Base-by-base conservation (phyloP, 768 basidiomycete genomes). In the Pisolithus orientalis region DNA sequence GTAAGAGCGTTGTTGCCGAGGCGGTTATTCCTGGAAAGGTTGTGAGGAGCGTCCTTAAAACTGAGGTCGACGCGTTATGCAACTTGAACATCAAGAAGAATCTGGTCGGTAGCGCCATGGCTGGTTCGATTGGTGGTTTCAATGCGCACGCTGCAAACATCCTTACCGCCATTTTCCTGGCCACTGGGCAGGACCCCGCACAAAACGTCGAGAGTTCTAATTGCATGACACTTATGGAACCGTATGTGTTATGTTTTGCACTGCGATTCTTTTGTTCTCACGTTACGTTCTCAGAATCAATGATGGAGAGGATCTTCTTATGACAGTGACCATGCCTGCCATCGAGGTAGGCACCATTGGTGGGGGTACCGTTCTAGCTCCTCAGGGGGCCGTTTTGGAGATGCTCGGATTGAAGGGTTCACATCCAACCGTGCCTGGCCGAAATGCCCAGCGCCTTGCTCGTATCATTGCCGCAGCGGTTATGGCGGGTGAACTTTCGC, bases 131-230 rank as follows among this genome's bases (percentile, higher is more conserved):
- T 50, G 96, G 96, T 31, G 96, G 96, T 1, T 97, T 95, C 75
- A 99, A 99, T 70, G 96, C 96, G 9, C 96, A 99, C 68, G 95
- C 95, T 5, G 88, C 94, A 49, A 98, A 98, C 70, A 98, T 97
- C 62, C 72, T 98, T 57, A 97, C 96, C 28, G 94, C 96, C 4
- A 74, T 98, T 51, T 99, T 86, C 75, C 74, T 99, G 57, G 96
- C 96, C 14, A 95, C 94, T 38, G 96, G 96, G 16, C 96, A 99
- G 71, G 96, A 99, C 64, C 96, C 96, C 2, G 96, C 96, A 6
- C 96, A 99, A 76, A 97, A 97, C 67, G 95, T 99, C 27, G 96
- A 95, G 75, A 94, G 91, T 53, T 95, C 94, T 38, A 94, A 92
- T 66, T 99, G 96, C 70, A 95, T 99, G 76, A 99, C 96, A 1